phyloP scores from a whole-genome alignment of 2,329 filamentous ascomycete species.

The Ilyonectria mors-panacis region DNA sequence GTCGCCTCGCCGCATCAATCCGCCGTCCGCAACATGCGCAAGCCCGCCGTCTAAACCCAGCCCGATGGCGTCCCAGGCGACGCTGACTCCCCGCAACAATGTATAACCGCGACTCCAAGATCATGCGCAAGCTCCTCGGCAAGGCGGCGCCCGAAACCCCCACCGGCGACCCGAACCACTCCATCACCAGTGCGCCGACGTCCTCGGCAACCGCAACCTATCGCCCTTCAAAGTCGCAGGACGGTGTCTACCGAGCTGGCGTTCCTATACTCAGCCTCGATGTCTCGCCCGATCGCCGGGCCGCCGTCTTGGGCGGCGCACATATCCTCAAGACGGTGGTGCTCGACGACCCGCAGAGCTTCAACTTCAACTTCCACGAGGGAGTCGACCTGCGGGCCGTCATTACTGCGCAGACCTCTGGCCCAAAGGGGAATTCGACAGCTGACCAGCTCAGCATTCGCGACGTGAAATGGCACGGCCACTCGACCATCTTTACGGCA shows the following conservation, averaged over 20 bases:
- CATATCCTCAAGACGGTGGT: slow-evolving; percentile 74
- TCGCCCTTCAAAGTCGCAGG: slow-evolving; percentile 69
- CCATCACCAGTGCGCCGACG: slow-evolving; percentile 62
- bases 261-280: slow-evolving; percentile 72
- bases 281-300: slow-evolving; percentile 68
- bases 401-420: slow-evolving; percentile 64
- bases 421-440: slow-evolving; percentile 57
- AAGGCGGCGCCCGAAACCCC: slow-evolving; percentile 65
- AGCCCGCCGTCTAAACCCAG: slow-evolving; percentile 31
- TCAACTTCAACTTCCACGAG: slow-evolving; percentile 64
- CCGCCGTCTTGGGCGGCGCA: slow-evolving; percentile 70
- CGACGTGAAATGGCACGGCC: slow-evolving; percentile 72
- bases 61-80: slow-evolving; percentile 53
- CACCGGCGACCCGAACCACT: slow-evolving; percentile 55
- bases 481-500: slow-evolving; percentile 72
- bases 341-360: slow-evolving; percentile 62
- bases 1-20: slow-evolving; percentile 3
- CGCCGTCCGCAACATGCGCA: slow-evolving; percentile 34
- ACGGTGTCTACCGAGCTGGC: slow-evolving; percentile 66
- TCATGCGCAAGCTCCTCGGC: slow-evolving; percentile 74
- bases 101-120: slow-evolving; percentile 69
- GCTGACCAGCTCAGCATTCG: slow-evolving; percentile 75
- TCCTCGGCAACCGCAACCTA: slow-evolving; percentile 56
- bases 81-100: slow-evolving; percentile 54
- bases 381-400: slow-evolving; percentile 71